Evolutionary conservation across 2,329 filamentous ascomycete species (phyloP).

Genomic region (Exophiala mesophila): DNA sequence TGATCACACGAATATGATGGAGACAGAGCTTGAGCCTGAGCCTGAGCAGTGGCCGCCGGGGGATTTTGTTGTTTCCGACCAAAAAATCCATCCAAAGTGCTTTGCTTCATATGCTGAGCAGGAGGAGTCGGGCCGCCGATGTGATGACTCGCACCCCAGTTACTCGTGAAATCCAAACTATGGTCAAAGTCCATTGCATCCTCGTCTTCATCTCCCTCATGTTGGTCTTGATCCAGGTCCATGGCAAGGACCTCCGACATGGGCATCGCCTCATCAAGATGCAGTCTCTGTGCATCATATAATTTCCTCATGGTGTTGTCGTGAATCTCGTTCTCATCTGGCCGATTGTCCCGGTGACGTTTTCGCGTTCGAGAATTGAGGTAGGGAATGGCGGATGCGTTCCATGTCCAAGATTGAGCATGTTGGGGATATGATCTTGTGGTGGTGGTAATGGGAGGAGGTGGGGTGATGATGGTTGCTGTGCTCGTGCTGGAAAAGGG

Average conservation of each 20-base stretch:
- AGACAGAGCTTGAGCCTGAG: no score
- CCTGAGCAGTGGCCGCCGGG: background rate
- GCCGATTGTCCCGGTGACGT: constrained; percentile 53
- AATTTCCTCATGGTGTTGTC: constrained; percentile 24
- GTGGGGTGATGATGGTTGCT: constrained; percentile 4
- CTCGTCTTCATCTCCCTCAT: constrained; percentile 7
- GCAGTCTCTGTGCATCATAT: constrained; percentile 23
- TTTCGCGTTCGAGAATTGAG: constrained; percentile 56
- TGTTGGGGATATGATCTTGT: background rate
- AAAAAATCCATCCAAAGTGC: constrained; percentile 1
- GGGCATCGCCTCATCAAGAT: constrained; percentile 19
- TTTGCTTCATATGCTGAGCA: background rate
- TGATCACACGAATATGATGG: no score
- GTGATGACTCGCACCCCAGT: no score
- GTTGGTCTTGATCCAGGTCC: background rate
- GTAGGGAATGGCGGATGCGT: constrained; percentile 28
- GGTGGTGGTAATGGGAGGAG: background rate
- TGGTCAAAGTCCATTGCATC: constrained; percentile 16
- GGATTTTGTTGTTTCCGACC: background rate
- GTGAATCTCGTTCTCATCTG: constrained; percentile 48
- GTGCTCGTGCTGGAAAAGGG: constrained; percentile 9
- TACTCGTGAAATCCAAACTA: background rate
- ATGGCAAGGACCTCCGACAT: constrained; percentile 10
- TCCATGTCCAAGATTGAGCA: constrained; percentile 6
- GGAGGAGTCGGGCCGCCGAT: no score